Evolutionary conservation across 345 rosid genomes (phyloP), one percentile per base, ranked within the genome.

Genomic region (Populus nigra): DNA sequence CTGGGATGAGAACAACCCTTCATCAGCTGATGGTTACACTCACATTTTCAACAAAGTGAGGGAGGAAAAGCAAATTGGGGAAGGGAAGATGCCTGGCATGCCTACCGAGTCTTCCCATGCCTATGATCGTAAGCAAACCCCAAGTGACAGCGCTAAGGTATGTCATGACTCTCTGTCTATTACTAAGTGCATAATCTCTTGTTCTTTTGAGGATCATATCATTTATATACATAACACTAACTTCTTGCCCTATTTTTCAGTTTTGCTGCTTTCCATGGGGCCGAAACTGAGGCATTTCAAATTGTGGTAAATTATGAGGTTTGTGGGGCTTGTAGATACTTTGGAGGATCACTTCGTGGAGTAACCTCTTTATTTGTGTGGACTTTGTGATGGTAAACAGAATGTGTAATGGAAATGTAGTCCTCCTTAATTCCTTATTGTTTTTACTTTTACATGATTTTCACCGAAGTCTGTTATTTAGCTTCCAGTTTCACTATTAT

Each of bases 11-110:
- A 92, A 77, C 38, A 87, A 94, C 75, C 95, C 97, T 1, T 79
- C 97, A 9, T 86, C 97, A 11, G 97, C 97, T 16, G 97, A 93
- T 76, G 89, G 97, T 47, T 94, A 88, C 74, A 93, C 98, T 38
- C 93, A 93, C 87, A 90, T 94, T 73, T 94, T 94, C 83, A 89
- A 93, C 81, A 80, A 86, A 86, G 97, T 94, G 23, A 85, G 95
- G 22, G 93, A 90, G 86, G 97, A 93, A 83, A 93, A 88, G 73
- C 90, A 88, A 47, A 76, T 71, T 9, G 91, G 79, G 20, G 79
- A 47, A 17, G 88, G 85, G 18, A 89, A 73, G 57, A 86, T 68
- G 71, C 86, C 90, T 25, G 91, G 87, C 81, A 85, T 81, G 83
- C 47, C 88, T 18, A 63, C 82, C 69, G 85, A 84, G 2, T 86